Conservation (phyloP, 495 filamentous ascomycete species). For the Penicillium lagena region DNA sequence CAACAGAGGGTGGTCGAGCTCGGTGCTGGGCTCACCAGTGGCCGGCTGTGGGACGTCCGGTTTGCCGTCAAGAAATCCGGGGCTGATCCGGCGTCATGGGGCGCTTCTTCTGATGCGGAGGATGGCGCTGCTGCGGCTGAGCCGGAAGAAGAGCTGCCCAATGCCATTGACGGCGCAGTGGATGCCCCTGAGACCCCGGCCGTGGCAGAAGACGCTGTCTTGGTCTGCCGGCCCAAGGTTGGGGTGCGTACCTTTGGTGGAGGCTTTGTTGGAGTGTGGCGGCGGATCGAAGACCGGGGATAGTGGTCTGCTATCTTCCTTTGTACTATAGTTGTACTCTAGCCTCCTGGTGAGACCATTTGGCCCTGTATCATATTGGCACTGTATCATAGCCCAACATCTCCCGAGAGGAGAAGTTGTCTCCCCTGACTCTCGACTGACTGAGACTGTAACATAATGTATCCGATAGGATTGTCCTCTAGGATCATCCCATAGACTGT, state of each 20-base stretch:
- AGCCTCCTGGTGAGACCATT: not conserved
- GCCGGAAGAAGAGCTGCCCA: constrained; percentile 5
- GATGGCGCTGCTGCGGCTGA: constrained; percentile 2
- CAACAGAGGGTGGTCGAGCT: constrained; percentile 62
- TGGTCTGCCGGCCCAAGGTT: constrained; percentile 66
- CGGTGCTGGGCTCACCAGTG: constrained; percentile 47
- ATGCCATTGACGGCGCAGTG: not conserved
- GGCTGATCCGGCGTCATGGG: constrained; percentile 35
- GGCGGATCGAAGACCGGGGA: constrained; percentile 35
- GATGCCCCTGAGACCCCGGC: not conserved
- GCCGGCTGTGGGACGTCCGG: constrained; percentile 62
- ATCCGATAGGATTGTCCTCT: no score
- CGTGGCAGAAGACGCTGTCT: constrained; percentile 37
- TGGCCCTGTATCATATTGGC: no score
- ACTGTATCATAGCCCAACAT: no score
- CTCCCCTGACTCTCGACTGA: no score
- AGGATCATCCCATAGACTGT: no score
- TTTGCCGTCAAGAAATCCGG: constrained; percentile 39
- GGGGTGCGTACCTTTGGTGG: constrained; percentile 57
- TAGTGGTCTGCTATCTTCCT: constrained; percentile 2
- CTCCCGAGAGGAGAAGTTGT: no score
- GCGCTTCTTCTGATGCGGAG: constrained; percentile 9
- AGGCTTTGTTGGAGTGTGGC: constrained; percentile 67
- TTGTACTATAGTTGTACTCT: constrained; percentile 9
- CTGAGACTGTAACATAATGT: no score